Evolutionary conservation across 2,329 filamentous ascomycete genomes (phyloP).

Genomic region (Elsinoe australis): DNA sequence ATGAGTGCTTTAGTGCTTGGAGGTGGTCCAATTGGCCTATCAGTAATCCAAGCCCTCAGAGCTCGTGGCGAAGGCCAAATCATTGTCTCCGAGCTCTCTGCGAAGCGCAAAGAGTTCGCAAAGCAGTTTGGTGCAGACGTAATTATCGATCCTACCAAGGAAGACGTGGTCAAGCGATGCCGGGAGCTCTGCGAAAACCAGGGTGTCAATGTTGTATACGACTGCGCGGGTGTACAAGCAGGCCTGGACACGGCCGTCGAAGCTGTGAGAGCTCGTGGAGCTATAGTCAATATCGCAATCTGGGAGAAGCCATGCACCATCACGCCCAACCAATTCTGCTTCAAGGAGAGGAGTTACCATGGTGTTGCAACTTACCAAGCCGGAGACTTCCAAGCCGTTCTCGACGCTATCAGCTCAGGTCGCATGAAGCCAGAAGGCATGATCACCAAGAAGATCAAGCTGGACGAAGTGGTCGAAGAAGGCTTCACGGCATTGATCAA

Average conservation of each 20-base stretch:
- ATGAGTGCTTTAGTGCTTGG: conserved; percentile 45
- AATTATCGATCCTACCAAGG: conserved; percentile 44
- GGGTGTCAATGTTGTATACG: conserved; percentile 46
- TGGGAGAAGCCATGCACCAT: conserved; percentile 48
- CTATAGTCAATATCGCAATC: conserved; percentile 49
- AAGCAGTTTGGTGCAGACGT: conserved; percentile 45
- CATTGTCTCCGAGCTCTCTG: conserved; percentile 47
- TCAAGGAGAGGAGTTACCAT: conserved; percentile 47
- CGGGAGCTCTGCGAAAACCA: conserved; percentile 38
- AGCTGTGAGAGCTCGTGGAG: conserved; percentile 44
- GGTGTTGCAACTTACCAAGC: conserved; percentile 46
- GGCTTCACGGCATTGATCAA: conserved; percentile 42
- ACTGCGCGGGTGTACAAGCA: conserved; percentile 47
- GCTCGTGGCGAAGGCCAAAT: conserved; percentile 41
- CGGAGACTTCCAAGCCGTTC: conserved; percentile 44
- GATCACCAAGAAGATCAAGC: conserved; percentile 43
- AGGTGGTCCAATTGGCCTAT: conserved; percentile 48
- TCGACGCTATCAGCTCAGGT: conserved; percentile 42
- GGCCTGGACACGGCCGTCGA: conserved; percentile 44
- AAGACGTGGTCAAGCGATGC: conserved; percentile 41
- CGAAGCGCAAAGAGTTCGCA: conserved; percentile 43
- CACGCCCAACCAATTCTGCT: conserved; percentile 45
- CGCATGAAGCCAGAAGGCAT: conserved; percentile 39
- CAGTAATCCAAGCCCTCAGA: conserved; percentile 41
- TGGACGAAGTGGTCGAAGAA: conserved; percentile 41